Conservation (phyloP, 1,139 yeast species). For the Zygosaccharomyces sapae region DNA sequence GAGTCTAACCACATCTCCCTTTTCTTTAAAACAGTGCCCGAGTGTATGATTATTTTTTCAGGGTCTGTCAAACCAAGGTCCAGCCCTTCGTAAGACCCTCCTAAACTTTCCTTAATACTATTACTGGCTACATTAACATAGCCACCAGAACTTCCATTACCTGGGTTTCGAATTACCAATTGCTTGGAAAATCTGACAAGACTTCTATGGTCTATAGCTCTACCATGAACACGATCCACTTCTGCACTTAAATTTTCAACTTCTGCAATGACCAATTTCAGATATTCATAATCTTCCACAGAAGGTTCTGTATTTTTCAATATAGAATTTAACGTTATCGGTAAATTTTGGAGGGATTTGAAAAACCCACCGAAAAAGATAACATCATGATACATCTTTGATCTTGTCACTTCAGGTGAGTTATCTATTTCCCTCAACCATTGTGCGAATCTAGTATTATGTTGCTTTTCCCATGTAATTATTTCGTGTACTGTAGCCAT, state of each 20-base stretch:
- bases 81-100: slow-evolving; percentile 37
- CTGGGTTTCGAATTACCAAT: slow-evolving; percentile 45
- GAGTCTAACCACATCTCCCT: slow-evolving; percentile 59
- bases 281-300: slow-evolving; percentile 52
- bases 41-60: slow-evolving; percentile 52
- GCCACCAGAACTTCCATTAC: slow-evolving; percentile 31
- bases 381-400: slow-evolving; percentile 52
- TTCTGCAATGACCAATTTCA: slow-evolving; percentile 52
- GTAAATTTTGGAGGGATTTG: slow-evolving; percentile 67
- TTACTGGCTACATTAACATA: slow-evolving; percentile 30
- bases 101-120: slow-evolving; percentile 31
- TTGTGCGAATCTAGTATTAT: slow-evolving; percentile 45
- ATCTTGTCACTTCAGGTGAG: slow-evolving; percentile 38
- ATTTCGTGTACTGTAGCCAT: slow-evolving; percentile 51
- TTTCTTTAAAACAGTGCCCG: slow-evolving; percentile 60
- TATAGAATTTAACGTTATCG: slow-evolving; percentile 62
- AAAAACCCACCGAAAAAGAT: slow-evolving; percentile 72
- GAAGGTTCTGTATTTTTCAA: slow-evolving; percentile 47
- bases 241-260: slow-evolving; percentile 44
- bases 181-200: slow-evolving; percentile 47
- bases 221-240: slow-evolving; percentile 52
- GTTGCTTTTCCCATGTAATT: slow-evolving; percentile 50
- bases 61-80: slow-evolving; percentile 54
- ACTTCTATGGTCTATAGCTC: slow-evolving; percentile 51
- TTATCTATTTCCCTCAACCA: slow-evolving; percentile 50